These are phyloP conservation scores for Penicillium subrubescens DNA, from an alignment of 495 filamentous ascomycete genomes.

Conservation along the genomic window DNA sequence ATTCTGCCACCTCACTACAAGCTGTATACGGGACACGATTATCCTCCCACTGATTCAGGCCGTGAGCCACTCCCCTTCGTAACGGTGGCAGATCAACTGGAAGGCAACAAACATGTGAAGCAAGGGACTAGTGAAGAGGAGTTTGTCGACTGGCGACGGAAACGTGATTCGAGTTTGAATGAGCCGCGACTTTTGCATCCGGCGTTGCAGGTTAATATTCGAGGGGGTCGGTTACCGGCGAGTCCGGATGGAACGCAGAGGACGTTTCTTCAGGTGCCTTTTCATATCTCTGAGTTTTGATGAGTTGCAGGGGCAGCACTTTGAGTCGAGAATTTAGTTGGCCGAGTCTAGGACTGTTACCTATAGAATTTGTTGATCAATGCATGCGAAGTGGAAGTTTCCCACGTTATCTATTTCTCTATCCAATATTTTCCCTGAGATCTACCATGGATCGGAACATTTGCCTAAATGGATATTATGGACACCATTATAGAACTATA, in stretches of 20 bases:
- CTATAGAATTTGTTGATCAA: no score
- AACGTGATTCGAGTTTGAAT: neutral
- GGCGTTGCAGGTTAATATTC: constrained; percentile 1
- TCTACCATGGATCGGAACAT: no score
- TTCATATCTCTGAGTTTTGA: neutral
- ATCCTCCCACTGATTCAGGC: neutral
- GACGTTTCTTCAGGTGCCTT: neutral
- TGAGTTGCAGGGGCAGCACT: neutral
- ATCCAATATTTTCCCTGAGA: no score
- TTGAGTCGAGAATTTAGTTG: neutral
- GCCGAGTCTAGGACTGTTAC: neutral
- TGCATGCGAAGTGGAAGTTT: no score
- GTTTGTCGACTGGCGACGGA: neutral
- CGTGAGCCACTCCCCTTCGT: neutral
- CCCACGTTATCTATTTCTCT: no score
- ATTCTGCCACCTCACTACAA: neutral
- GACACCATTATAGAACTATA: no score
- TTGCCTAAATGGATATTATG: no score
- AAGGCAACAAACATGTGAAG: neutral
- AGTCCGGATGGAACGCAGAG: neutral
- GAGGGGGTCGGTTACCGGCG: neutral
- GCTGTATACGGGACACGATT: neutral
- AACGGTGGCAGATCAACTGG: neutral
- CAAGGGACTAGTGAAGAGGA: neutral
- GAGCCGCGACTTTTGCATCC: neutral